These are phyloP conservation scores for Ophiostoma triangulosporum DNA, from an alignment of 2,329 filamentous ascomycete genomes.

Conservation along the genomic window DNA sequence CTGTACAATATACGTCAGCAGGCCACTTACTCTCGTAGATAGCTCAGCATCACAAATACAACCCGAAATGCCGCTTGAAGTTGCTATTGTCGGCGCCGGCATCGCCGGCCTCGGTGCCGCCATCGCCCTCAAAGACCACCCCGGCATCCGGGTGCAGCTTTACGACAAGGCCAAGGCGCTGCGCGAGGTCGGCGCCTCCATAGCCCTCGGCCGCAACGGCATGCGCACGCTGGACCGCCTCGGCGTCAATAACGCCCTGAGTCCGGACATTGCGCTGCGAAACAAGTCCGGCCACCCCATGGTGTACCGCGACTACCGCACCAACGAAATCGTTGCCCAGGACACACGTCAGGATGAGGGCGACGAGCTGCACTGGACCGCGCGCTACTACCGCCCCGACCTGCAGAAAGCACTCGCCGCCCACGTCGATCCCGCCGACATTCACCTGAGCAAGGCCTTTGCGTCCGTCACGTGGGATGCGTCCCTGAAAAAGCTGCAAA, in stretches of 20 bases:
- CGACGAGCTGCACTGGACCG: slow-evolving; percentile 26
- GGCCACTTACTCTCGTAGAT: not conserved
- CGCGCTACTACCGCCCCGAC: slow-evolving; percentile 34
- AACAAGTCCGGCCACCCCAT: slow-evolving; percentile 29
- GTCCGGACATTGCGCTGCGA: slow-evolving; percentile 20
- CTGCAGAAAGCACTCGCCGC: slow-evolving; percentile 33
- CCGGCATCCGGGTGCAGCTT: slow-evolving; percentile 21
- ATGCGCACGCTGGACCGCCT: slow-evolving; percentile 36
- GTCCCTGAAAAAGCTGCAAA: slow-evolving; percentile 17
- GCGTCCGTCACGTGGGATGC: slow-evolving; percentile 21
- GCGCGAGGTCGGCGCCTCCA: slow-evolving; percentile 33
- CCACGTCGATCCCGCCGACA: slow-evolving; percentile 26
- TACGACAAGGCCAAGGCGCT: slow-evolving; percentile 35
- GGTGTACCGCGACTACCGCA: slow-evolving; percentile 31
- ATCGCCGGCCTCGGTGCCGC: slow-evolving; percentile 25
- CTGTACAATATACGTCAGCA: not conserved
- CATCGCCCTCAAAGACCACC: slow-evolving; percentile 16
- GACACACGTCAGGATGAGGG: slow-evolving; percentile 27
- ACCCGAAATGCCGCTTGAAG: not conserved
- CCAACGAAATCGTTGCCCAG: slow-evolving; percentile 30
- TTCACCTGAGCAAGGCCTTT: slow-evolving; percentile 31
- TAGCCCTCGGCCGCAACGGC: slow-evolving; percentile 38
- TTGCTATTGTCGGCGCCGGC: slow-evolving; percentile 11
- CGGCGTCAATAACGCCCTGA: slow-evolving; percentile 28
- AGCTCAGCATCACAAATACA: not conserved